phyloP scores from a whole-genome alignment of 805 yeast species.

The Candida nemodendra region DNA sequence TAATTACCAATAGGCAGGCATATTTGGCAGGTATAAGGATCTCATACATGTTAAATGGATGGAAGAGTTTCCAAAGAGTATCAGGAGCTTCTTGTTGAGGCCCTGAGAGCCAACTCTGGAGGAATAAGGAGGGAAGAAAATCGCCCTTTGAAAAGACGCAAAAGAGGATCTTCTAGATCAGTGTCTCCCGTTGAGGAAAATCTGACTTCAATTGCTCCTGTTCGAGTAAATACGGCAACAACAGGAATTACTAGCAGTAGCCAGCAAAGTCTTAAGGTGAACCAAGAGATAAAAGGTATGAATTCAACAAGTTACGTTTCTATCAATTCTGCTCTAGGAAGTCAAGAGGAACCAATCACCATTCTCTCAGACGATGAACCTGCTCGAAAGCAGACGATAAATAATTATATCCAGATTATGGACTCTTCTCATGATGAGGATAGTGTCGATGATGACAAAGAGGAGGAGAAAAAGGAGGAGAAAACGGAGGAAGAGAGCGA shows the following conservation, averaged over 20 bases:
- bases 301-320: background rate
- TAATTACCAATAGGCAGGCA: too few relatives aligned
- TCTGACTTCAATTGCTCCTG: background rate
- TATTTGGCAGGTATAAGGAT: too few relatives aligned
- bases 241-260: too few relatives aligned
- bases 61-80: constrained; percentile 18
- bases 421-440: background rate
- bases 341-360: background rate
- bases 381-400: background rate
- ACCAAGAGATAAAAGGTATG: background rate
- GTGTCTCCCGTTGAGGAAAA: background rate
- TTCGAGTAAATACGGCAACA: too few relatives aligned
- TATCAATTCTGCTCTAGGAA: background rate
- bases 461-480: constrained; percentile 10
- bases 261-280: background rate
- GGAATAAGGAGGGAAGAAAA: constrained; percentile 1
- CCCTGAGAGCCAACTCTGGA: constrained; percentile 13
- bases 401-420: too few relatives aligned
- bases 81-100: constrained; percentile 23
- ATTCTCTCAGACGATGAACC: background rate
- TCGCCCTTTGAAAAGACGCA: constrained; percentile 26
- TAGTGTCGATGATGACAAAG: constrained; percentile 7
- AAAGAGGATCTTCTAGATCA: constrained; percentile 1
- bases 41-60: too few relatives aligned
- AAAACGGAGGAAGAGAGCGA: constrained; percentile 22